A percentile compares a stretch with the other conserved stretches of the same genome.
Conservation (phyloP, 495 filamentous ascomycete genomes). For the Aspergillus sclerotiicarbonarius region DNA sequence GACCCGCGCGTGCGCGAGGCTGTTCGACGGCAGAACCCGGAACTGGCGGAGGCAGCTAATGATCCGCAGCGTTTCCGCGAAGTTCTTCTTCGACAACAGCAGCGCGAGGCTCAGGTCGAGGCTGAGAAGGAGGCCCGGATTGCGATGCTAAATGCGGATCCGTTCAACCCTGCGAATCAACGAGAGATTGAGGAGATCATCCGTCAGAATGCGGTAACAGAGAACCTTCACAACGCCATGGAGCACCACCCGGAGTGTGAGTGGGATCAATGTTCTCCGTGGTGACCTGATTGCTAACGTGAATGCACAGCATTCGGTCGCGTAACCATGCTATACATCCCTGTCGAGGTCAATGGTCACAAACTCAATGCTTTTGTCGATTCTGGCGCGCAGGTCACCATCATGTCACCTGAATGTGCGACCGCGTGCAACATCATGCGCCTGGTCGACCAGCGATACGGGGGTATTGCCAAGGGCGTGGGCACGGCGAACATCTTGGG, state of each 20-base stretch:
- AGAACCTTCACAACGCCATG: constrained; percentile 92
- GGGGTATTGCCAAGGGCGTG: constrained; percentile 87
- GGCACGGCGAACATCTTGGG: constrained; percentile 93
- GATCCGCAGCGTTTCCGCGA: constrained; percentile 73
- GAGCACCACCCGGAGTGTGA: constrained; percentile 95
- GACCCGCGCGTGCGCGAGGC: constrained; percentile 69
- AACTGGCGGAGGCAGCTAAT: constrained; percentile 74
- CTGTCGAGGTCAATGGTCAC: constrained; percentile 89
- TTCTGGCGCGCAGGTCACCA: constrained; percentile 95
- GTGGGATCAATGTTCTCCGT: constrained; percentile 17
- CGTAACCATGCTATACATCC: constrained; percentile 94
- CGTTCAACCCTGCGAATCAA: constrained; percentile 88
- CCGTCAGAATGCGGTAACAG: constrained; percentile 85
- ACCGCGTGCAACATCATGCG: constrained; percentile 94
- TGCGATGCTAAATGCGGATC: constrained; percentile 78
- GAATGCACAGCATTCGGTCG: constrained; percentile 73
- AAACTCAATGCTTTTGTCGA: constrained; percentile 96
- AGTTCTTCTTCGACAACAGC: constrained; percentile 60
- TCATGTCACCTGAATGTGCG: constrained; percentile 95
- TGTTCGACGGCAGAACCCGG: constrained; percentile 66
- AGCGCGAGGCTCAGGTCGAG: constrained; percentile 66
- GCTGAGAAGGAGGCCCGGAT: constrained; percentile 78
- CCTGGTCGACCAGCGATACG: constrained; percentile 87
- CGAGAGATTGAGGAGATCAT: constrained; percentile 96
- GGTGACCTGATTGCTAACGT: constrained; percentile 17